Evolutionary conservation across 1,284 basidiomycete genomes (phyloP).

Genomic region (Cerioporus squamosus): DNA sequence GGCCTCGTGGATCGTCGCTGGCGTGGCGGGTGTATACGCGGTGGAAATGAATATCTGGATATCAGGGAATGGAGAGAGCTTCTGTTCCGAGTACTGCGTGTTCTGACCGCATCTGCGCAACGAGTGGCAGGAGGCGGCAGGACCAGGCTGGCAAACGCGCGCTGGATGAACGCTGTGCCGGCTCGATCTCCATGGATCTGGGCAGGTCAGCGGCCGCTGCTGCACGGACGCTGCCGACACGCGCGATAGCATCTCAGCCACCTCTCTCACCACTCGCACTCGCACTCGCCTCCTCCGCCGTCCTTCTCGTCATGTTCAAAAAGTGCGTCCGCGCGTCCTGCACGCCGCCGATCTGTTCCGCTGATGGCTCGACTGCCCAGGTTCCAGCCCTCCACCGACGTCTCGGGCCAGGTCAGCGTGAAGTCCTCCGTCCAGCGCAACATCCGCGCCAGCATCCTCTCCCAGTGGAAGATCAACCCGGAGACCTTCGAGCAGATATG

Average conservation of each 20-base stretch:
- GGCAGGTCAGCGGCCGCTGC: not conserved
- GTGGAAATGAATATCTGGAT: too few relatives aligned
- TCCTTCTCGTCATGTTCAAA: constrained; percentile 50
- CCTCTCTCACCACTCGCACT: not conserved
- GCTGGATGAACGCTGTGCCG: too few relatives aligned
- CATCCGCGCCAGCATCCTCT: constrained; percentile 81
- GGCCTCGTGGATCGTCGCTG: too few relatives aligned
- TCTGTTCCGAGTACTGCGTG: too few relatives aligned
- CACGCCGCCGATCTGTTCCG: not conserved
- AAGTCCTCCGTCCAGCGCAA: constrained; percentile 94
- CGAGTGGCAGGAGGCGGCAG: too few relatives aligned
- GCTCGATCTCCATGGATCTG: not conserved
- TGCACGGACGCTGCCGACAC: not conserved
- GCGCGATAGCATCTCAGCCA: constrained; percentile 1
- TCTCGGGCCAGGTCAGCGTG: constrained; percentile 91
- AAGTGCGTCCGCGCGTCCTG: constrained; percentile 42
- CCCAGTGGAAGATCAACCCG: constrained; percentile 84
- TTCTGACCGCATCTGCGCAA: too few relatives aligned
- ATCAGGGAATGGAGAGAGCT: too few relatives aligned
- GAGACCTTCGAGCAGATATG: constrained; percentile 90
- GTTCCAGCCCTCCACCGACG: constrained; percentile 86
- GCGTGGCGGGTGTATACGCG: too few relatives aligned
- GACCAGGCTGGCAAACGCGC: too few relatives aligned
- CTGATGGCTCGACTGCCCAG: constrained; percentile 44
- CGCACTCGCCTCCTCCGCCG: not conserved